Conservation (phyloP, 2,329 filamentous ascomycete species). For the Aspergillus jensenii region DNA sequence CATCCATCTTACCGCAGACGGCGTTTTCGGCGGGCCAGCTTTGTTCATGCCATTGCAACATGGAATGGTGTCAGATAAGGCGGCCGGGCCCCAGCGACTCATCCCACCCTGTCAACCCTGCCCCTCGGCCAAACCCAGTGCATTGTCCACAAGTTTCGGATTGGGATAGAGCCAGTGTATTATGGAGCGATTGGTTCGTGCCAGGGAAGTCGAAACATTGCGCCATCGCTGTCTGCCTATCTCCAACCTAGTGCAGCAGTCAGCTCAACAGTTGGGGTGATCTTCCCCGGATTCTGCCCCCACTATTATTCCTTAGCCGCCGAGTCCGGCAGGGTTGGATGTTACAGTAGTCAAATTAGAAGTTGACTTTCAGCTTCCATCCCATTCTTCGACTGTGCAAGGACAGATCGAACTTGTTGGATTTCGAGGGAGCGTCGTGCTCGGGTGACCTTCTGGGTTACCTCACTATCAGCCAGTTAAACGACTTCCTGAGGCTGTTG, state of each 20-base stretch:
- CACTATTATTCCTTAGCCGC: conserved; percentile 9
- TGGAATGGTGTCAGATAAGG: conserved; percentile 4
- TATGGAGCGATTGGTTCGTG: neutral
- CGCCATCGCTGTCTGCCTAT: neutral
- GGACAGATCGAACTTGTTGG: neutral
- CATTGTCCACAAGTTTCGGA: neutral
- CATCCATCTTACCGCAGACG: neutral
- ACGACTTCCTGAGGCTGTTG: neutral
- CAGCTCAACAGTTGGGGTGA: neutral
- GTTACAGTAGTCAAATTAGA: too few relatives aligned
- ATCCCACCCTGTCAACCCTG: neutral
- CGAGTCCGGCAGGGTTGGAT: neutral
- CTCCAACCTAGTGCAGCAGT: neutral
- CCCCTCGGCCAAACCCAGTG: neutral
- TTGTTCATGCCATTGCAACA: neutral
- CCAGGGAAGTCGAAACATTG: neutral
- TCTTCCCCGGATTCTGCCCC: conserved; percentile 20
- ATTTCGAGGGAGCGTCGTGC: neutral
- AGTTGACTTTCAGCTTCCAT: too few relatives aligned
- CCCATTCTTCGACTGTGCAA: too few relatives aligned
- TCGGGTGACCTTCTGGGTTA: conserved; percentile 8
- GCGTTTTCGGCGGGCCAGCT: neutral
- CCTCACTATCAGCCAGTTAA: neutral
- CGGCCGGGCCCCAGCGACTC: neutral
- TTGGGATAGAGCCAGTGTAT: neutral